Base-by-base conservation (phyloP, 768 basidiomycete species). In the Collybiopsis confluens region DNA sequence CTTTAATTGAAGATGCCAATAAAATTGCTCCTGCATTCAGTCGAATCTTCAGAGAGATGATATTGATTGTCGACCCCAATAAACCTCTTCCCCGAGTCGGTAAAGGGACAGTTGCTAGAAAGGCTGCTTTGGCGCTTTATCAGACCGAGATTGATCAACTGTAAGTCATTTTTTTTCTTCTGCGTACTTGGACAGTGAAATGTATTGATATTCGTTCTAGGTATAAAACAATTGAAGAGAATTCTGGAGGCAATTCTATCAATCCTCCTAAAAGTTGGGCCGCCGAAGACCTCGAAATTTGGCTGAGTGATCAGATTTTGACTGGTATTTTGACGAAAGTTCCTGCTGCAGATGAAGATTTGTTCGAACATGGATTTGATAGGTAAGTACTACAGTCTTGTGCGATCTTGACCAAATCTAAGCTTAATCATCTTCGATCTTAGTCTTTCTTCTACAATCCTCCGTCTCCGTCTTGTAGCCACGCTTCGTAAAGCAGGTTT, bases 41-140 rank as follows among this genome's bases (percentile, higher is more conserved):
- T 51, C 66, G 71, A n/a, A 69, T 80, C 6, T 79, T 79, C 63
- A 77, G 77, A 50, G 76, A 83, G 57, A 73, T 81, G 71, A 74
- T 82, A 36, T 44, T 81, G 37, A 67, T 80, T 13, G 66, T 77
- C 0, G 49, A 54, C 5, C 63, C 64, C 3, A 59, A 62, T 13
- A 71, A 70, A 23, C 79, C 76, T 1, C 67, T 82, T 51, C 62
- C 72, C 21, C 73, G 75, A n/a, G 65, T 75, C 4, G 72, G 69
- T 0, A 83, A 83, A 59, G 77, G 77, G 1, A 80, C 78, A 0
- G 68, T 78, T 8, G 70, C 70, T 45, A 70, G 75, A 50, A 76
- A 77, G 54, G 70, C 71, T 2, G 73, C 75, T 0, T 48, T 81
- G 33, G 58, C 58, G 2, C n/a, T 65, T n/a, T 82, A 82, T 57